Base-by-base conservation (phyloP, 805 yeast genomes). In the Jamesozyma jinghongensis region DNA sequence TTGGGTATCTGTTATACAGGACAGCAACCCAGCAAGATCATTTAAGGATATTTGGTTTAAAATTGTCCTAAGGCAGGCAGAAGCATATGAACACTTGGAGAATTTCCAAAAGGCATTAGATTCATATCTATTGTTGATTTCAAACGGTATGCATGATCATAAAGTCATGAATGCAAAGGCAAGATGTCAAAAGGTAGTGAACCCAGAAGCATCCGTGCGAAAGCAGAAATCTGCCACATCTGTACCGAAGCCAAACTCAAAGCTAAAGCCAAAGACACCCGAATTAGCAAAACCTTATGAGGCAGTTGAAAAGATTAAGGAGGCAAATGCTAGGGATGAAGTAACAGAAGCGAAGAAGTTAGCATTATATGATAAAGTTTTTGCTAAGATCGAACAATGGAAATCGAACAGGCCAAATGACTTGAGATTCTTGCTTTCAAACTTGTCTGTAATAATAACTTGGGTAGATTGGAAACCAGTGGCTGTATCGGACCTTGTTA, bases 71-170 rank as follows among this genome's bases (percentile, higher is more conserved):
- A 76, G 81, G 45, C 75, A 76, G 47, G 97, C 96, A 0, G 97
- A 92, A 54, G 80, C 90, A 2, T 68, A 79, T 32, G 99, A 92
- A 61, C 77, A 77, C 59, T 53, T 78, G 40, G 99, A 92, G 52
- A 73, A 72, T 49, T 85, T 71, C 60, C 56, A 69, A 41, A 79
- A 72, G 5, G 81, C 97, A 0, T 66, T 84, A 19, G 67, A 61
- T 0, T 56, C 74, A 5, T 90, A 86, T 68, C 73, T 71, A 43
- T 59, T 66, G 27, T 67, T 88, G 38, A 69, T 92, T 14, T 74
- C 75, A 42, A 74, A 77, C 44, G 95, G 95, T 0, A 74, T 74
- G 19, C 73, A 79, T 2, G 74, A 77, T 26, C 75, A 78, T 43
- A 67, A 73, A 25, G 68, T 77, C 0, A 63, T 90, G 73, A 95